phyloP scores from a whole-genome alignment of 139 green algal genomes.

The Micractinium sp. region DNA sequence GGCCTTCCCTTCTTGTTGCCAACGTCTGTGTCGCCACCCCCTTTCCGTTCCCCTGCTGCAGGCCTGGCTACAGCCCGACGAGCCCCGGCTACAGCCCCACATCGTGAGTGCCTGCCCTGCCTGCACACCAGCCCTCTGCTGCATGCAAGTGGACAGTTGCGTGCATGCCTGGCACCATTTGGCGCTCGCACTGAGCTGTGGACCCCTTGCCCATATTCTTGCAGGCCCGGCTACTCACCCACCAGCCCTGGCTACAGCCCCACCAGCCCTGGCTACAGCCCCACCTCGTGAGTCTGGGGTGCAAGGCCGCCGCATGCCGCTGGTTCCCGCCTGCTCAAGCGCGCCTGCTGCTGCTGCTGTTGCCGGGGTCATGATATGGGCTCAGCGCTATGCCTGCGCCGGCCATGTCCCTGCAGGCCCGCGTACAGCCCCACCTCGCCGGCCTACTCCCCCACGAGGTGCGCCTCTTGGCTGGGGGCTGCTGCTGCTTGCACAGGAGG shows the following conservation, averaged over 20 bases:
- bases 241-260: conserved; percentile 66
- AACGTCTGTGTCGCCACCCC: neutral
- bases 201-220: neutral
- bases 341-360: conserved; percentile 50
- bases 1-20: neutral
- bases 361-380: too few species aligned
- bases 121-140: too few species aligned
- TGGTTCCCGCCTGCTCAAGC: neutral
- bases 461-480: neutral
- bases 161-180: neutral
- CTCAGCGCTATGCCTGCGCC: neutral
- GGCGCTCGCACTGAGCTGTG: too few species aligned
- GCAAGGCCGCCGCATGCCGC: neutral
- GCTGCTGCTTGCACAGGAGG: neutral
- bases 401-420: conserved; percentile 18
- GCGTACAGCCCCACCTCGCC: conserved; percentile 72
- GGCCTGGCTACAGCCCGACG: conserved; percentile 67
- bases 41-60: neutral
- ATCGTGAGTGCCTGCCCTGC: conserved; percentile 42
- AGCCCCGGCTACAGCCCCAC: conserved; percentile 80
- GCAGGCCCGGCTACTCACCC: conserved; percentile 23
- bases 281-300: conserved; percentile 64
- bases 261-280: conserved; percentile 75
- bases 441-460: conserved; percentile 45
- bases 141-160: too few species aligned